Percentiles rank a stretch among this genome's conserved stretches.
Conservation (phyloP, 306 rosid species). For the Oemleria cerasiformis region DNA sequence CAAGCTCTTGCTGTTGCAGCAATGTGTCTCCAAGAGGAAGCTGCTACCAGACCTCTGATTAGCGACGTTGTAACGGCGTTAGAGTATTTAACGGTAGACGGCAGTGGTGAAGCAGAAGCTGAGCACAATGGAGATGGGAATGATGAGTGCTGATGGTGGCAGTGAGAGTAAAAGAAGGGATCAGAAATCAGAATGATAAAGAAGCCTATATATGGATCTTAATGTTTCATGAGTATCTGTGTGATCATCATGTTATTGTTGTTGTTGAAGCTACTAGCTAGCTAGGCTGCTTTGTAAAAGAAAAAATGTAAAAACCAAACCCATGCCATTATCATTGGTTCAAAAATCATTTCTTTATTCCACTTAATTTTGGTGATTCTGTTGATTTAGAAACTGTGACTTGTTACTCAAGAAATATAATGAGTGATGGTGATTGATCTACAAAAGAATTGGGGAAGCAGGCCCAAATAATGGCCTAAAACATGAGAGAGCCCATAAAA, state of each 20-base stretch:
- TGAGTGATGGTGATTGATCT: not conserved
- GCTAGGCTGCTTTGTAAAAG: slow-evolving; percentile 10
- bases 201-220: slow-evolving; percentile 17
- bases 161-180: not conserved
- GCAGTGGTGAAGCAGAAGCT: slow-evolving; percentile 19
- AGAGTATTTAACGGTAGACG: slow-evolving; percentile 38
- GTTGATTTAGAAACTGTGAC: not conserved
- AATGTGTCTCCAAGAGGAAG: slow-evolving; percentile 89
- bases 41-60: slow-evolving; percentile 63
- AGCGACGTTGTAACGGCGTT: slow-evolving; percentile 85
- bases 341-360: not conserved
- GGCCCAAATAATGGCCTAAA: not conserved
- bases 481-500: not conserved
- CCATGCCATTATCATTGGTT: not conserved
- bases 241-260: slow-evolving; percentile 3
- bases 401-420: not conserved
- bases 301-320: not conserved
- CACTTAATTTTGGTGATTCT: not conserved
- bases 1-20: slow-evolving; percentile 97
- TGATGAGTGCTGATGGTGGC: slow-evolving; percentile 22
- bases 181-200: not conserved
- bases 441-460: not conserved
- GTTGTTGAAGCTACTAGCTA: slow-evolving; percentile 6
- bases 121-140: slow-evolving; percentile 4
- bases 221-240: slow-evolving; percentile 15